Evolutionary conservation across 768 basidiomycete genomes (phyloP).

Genomic region (Kwoniella pini): DNA sequence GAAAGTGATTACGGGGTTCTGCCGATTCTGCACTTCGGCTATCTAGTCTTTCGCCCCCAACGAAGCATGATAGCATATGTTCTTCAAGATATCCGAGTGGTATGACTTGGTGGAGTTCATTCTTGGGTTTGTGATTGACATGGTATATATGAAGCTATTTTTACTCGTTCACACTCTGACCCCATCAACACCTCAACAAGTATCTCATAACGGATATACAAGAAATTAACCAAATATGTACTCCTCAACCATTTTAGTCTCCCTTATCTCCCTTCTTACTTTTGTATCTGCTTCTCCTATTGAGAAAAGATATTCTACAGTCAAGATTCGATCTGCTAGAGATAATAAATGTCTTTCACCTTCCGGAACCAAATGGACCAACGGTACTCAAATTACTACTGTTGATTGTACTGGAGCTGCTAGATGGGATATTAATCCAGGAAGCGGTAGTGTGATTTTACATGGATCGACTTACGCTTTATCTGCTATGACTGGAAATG

Average conservation of each 20-base stretch:
- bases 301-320: constrained; percentile 3
- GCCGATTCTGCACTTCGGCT: not conserved
- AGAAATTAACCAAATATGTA: not conserved
- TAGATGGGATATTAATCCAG: not conserved
- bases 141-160: too few species aligned
- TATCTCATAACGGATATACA: too few species aligned
- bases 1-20: not conserved
- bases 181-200: not conserved
- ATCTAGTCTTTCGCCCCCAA: not conserved
- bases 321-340: constrained; percentile 10
- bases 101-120: too few species aligned
- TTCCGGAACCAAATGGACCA: not conserved
- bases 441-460: constrained; percentile 7
- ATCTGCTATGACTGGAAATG: constrained; percentile 9
- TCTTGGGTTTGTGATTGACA: too few species aligned
- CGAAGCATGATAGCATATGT: too few species aligned
- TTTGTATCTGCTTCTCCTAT: not conserved
- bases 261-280: not conserved
- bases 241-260: not conserved
- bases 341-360: constrained; percentile 13
- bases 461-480: constrained; percentile 11
- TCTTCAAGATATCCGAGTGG: too few species aligned
- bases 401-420: constrained; percentile 1
- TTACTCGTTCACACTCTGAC: not conserved
- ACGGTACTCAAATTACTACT: constrained; percentile 4